These are phyloP conservation scores for Neostapfia colusana DNA, from an alignment of 176 grass and related monocot species.

Conservation along the genomic window DNA sequence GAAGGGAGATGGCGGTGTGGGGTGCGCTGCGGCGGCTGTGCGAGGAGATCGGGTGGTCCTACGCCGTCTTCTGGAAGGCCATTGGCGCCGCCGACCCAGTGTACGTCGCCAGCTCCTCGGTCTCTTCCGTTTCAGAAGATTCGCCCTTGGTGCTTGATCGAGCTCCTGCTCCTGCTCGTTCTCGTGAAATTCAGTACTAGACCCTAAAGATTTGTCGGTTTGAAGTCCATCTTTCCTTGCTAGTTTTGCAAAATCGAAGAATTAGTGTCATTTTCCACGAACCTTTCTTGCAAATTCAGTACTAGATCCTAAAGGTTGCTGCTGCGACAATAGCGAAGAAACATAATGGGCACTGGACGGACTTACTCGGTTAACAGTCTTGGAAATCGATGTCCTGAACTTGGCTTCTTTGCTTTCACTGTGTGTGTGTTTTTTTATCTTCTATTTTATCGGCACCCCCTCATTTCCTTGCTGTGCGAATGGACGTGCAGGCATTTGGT, in stretches of 20 bases:
- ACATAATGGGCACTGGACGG: background rate
- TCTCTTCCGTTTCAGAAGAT: background rate
- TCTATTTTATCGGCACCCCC: background rate
- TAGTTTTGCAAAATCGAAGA: background rate
- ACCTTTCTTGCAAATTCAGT: background rate
- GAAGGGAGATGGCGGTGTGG: conserved; percentile 57
- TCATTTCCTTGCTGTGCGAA: background rate
- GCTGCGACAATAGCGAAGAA: background rate
- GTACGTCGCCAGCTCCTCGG: conserved; percentile 45
- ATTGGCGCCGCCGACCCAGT: conserved; percentile 62
- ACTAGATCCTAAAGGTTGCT: background rate
- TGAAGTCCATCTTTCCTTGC: background rate
- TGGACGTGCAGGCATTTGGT: conserved; percentile 65
- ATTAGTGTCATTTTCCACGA: background rate
- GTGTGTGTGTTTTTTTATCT: too few species aligned
- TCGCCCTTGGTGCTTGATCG: background rate
- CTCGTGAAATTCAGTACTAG: too few species aligned
- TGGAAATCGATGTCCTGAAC: background rate
- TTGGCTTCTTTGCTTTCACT: conserved; percentile 14
- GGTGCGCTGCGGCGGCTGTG: conserved; percentile 77
- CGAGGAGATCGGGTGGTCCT: conserved; percentile 92
- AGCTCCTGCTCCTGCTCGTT: conserved; percentile 21
- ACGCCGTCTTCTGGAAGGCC: conserved; percentile 93
- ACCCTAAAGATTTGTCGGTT: too few species aligned
- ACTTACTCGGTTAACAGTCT: background rate